phyloP scores from a whole-genome alignment of 805 yeast species.

The Saturnispora zaruensis region DNA sequence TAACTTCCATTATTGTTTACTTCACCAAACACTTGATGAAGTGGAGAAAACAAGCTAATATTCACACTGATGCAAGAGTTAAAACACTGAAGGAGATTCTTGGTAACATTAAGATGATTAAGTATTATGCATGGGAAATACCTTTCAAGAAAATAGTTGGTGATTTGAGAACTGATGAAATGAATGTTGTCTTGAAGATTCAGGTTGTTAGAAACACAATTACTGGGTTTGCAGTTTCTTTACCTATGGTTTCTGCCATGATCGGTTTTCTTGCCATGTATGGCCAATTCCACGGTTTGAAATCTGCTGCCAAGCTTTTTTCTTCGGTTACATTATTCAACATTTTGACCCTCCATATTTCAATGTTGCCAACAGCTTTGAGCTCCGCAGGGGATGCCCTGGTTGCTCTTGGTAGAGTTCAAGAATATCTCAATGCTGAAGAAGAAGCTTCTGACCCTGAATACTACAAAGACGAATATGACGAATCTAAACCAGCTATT shows the following conservation, averaged over 20 bases:
- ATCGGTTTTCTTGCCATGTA: slow-evolving; percentile 39
- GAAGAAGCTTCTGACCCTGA: slow-evolving; percentile 27
- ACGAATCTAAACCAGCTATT: slow-evolving; percentile 33
- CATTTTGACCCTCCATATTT: slow-evolving; percentile 50
- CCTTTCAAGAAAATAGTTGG: slow-evolving; percentile 57
- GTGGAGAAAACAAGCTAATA: slow-evolving; percentile 49
- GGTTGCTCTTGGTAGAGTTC: slow-evolving; percentile 51
- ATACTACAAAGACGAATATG: slow-evolving; percentile 11
- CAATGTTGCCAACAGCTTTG: slow-evolving; percentile 63
- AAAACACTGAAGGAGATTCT: slow-evolving; percentile 69
- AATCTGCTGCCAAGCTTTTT: slow-evolving; percentile 56
- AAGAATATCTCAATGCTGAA: slow-evolving; percentile 39
- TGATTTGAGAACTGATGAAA: slow-evolving; percentile 52
- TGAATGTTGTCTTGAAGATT: slow-evolving; percentile 49
- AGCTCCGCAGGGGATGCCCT: slow-evolving; percentile 66
- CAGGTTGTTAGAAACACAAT: slow-evolving; percentile 55
- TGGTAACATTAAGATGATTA: slow-evolving; percentile 70
- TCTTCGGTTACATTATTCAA: slow-evolving; percentile 64
- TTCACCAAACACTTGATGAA: slow-evolving; percentile 44
- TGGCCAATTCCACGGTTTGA: slow-evolving; percentile 28
- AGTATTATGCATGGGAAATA: slow-evolving; percentile 85
- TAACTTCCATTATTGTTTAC: slow-evolving; percentile 38
- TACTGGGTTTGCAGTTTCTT: slow-evolving; percentile 56
- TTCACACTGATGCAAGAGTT: slow-evolving; percentile 69
- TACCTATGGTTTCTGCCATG: slow-evolving; percentile 68